These are phyloP conservation scores for Apiotrichum veenhuisii DNA, from an alignment of 1,284 basidiomycete species.

Conservation along the genomic window DNA sequence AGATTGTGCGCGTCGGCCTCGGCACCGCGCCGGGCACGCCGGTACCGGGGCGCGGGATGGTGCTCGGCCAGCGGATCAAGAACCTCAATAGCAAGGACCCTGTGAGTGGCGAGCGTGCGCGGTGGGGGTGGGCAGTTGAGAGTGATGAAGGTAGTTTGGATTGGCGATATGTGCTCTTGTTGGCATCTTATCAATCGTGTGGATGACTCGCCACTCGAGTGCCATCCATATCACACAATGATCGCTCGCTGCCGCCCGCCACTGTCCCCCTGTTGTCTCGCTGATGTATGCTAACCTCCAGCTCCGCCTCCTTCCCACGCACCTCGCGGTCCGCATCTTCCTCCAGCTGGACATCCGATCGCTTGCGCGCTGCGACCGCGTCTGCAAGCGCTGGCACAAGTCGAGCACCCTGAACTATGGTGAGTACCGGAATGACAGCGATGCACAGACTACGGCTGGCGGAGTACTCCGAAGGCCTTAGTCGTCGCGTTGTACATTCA, in stretches of 20 bases:
- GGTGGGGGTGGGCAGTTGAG: not conserved
- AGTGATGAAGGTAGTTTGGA: no score
- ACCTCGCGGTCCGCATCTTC: slow-evolving; percentile 73
- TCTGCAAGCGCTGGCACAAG: slow-evolving; percentile 78
- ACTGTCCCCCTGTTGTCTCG: not conserved
- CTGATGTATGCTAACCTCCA: slow-evolving; percentile 17
- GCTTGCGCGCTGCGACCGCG: slow-evolving; percentile 69
- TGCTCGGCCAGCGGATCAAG: slow-evolving; percentile 27
- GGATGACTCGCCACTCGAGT: not conserved
- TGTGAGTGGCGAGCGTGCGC: slow-evolving; percentile 24
- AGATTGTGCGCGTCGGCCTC: slow-evolving; percentile 42
- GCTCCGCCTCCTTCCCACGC: slow-evolving; percentile 69
- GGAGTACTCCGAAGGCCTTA: not conserved
- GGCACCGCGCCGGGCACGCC: slow-evolving; percentile 47
- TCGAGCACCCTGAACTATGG: slow-evolving; percentile 87
- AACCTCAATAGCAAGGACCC: slow-evolving; percentile 33
- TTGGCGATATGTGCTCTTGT: not conserved
- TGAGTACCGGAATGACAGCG: slow-evolving; percentile 46
- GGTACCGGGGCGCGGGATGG: slow-evolving; percentile 20
- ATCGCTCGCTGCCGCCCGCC: no score
- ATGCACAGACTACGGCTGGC: not conserved
- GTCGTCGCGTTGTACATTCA: not conserved
- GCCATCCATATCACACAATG: not conserved
- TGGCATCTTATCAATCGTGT: not conserved
- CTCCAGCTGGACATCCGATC: slow-evolving; percentile 60